Evolutionary conservation across 2,329 filamentous ascomycete genomes (phyloP), one percentile per base, ranked within the genome.

Genomic region (Tothia fuscella): DNA sequence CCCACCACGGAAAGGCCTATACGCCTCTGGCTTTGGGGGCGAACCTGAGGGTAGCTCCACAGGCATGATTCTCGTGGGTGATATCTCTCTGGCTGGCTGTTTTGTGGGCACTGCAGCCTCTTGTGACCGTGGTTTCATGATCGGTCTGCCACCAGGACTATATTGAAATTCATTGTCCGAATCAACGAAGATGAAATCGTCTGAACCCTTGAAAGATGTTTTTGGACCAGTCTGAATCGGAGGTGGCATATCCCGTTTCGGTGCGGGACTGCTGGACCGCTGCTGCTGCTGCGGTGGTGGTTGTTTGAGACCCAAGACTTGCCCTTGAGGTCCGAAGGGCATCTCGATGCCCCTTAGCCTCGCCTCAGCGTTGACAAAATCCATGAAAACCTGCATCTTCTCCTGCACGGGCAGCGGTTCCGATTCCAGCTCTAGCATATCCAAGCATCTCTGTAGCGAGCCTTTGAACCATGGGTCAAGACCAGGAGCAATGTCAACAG

Each of bases 391-490:
- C 43, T 68, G 67, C 48, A 67, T 67, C 46, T 72, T 71, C 34
- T 71, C 66, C 41, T 68, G 61, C 33, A 74, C 67, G 3, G 61
- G 60, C 29, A 64, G 52, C 35, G 64, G 57, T 43, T 60, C 57
- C 22, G 66, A 62, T 50, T 76, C 72, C 40, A 66, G 63, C 37
- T 66, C 64, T 19, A 76, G 57, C 70, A 75, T 75, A 3, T 61
- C 58, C 22, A 72, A 65, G 49, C 68, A 76, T 31, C 71, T 61
- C 38, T 70, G 65, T 36, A 76, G 52, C 20, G 72, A 75, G 2
- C 70, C 68, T 48, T 65, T 68, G 48, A 67, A 74, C 68, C 72
- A 74, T 3, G 70, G 66, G 46, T 73, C 68, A n/a, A 76, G 58
- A 48, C 72, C 71, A 19, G 68, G 67, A 48, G 73, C 64, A 38